Base-by-base conservation (phyloP, 179 eudicot genomes). In the Beta lomatogona region DNA sequence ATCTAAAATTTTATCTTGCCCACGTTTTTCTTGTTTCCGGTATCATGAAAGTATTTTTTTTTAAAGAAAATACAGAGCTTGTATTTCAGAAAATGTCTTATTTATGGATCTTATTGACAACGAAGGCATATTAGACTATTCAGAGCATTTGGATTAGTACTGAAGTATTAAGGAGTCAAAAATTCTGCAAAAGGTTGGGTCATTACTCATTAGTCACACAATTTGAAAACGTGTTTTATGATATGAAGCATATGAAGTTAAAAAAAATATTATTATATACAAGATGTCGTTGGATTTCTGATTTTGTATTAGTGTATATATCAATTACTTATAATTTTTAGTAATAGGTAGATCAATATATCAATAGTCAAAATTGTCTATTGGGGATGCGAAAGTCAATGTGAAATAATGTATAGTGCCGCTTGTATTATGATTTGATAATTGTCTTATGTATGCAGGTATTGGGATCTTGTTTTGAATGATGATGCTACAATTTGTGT, bases 401-500 rank as follows among this genome's bases (percentile, higher is more conserved):
- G 12, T 13, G 60, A 21, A 52, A 72, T 53, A 2, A 2, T 16
- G 4, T 44, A 6, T 16, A 2, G 22, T 48, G 18, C 67, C 7
- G 18, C 71, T 58, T 8, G 36, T 21, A 21, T 65, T 50, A 48
- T 79, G 77, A 70, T 64, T 22, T 46, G 64, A 19, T 19, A 72
- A 63, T 60, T 83, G 22, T 54, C 36, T 73, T 64, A 55, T 78
- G 25, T 58, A 36, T 85, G 64, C 83, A 85, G 88, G 79, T 85
- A 85, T 57, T 85, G 88, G 88, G 88, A 85, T 80, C 85, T 85
- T 71, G 88, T 85, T 45, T 85, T 85, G 88, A 85, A 80, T 76
- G 88, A 85, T 71, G 78, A 60, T 71, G 76, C 44, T 64, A 85
- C 83, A 71, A 25, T 25, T 25, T 25, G 28, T 25, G 28, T 25